These are phyloP conservation scores for Alternaria atra DNA, from an alignment of 2,329 filamentous ascomycete species.

Conservation along the genomic window DNA sequence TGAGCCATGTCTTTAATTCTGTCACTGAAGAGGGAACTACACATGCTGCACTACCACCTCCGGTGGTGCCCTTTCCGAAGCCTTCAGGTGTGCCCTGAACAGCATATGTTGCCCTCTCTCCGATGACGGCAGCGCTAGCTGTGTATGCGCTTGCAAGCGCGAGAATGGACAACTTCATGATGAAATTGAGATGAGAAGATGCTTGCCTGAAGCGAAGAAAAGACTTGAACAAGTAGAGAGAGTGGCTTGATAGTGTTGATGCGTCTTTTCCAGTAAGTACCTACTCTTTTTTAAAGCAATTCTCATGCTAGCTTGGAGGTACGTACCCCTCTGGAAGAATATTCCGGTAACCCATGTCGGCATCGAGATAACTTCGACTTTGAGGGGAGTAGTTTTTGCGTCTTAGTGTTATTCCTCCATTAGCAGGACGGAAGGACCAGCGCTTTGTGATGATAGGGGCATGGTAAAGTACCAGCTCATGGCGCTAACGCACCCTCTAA, in stretches of 20 bases:
- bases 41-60: conserved; percentile 25
- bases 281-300: not conserved
- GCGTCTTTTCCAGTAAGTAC: not conserved
- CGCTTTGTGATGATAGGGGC: conserved; percentile 1
- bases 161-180: conserved; percentile 12
- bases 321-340: not conserved
- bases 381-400: not conserved
- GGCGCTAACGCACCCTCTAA: conserved; percentile 4
- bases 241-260: not conserved
- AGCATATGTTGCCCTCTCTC: conserved; percentile 1
- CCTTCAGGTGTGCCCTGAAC: conserved; percentile 14
- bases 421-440: not conserved
- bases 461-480: not conserved
- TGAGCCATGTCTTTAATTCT: conserved; percentile 36
- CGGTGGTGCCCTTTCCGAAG: conserved; percentile 17
- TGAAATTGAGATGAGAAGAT: not conserved
- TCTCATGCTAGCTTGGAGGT: not conserved
- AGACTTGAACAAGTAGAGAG: not conserved
- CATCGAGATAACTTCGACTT: not conserved
- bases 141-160: conserved; percentile 8
- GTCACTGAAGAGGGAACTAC: conserved; percentile 14
- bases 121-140: conserved; percentile 5
- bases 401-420: conserved; percentile 7
- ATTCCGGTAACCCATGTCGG: not conserved
- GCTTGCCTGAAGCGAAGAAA: not conserved